A percentile compares a stretch with the other conserved stretches of the same genome.
phyloP scores from a whole-genome alignment of 495 filamentous ascomycete species.

The Tetracladium setigerum region DNA sequence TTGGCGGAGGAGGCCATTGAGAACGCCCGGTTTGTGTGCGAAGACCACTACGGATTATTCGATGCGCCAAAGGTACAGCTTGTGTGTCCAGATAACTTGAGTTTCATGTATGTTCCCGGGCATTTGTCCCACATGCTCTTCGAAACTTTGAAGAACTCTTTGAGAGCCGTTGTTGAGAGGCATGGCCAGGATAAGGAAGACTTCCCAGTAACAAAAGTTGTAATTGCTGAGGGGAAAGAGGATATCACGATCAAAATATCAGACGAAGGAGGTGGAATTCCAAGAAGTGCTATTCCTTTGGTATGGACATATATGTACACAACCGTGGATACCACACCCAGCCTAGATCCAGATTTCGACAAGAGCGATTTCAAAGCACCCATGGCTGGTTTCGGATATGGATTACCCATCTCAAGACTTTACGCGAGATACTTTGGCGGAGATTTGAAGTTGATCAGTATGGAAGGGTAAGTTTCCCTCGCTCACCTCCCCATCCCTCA shows the following conservation, averaged over 20 bases:
- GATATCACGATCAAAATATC: constrained; percentile 98
- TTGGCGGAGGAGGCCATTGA: constrained; percentile 96
- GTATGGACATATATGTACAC: constrained; percentile 99
- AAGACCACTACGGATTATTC: constrained; percentile 97
- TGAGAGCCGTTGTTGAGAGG: constrained; percentile 92
- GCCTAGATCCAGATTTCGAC: constrained; percentile 93
- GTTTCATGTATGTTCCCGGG: constrained; percentile 99
- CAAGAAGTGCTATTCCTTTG: constrained; percentile 80
- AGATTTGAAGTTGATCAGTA: constrained; percentile 94
- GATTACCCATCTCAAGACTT: constrained; percentile 82
- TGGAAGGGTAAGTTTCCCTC: constrained; percentile 81
- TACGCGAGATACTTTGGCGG: constrained; percentile 98
- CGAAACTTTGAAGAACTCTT: constrained; percentile 96
- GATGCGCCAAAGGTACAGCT: constrained; percentile 95
- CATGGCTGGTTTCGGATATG: constrained; percentile 98
- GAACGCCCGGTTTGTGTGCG: constrained; percentile 95
- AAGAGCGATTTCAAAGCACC: constrained; percentile 99
- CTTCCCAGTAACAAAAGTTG: constrained; percentile 93
- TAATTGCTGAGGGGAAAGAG: constrained; percentile 94
- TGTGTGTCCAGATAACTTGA: constrained; percentile 83
- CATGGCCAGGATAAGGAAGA: constrained; percentile 92
- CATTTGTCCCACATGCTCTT: constrained; percentile 99
- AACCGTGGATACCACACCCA: constrained; percentile 92
- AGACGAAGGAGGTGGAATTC: constrained; percentile 94
- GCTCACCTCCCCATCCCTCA: not conserved